Evolutionary conservation across 2,329 filamentous ascomycete genomes (phyloP).

Genomic region (Aspergillus ibericus): DNA sequence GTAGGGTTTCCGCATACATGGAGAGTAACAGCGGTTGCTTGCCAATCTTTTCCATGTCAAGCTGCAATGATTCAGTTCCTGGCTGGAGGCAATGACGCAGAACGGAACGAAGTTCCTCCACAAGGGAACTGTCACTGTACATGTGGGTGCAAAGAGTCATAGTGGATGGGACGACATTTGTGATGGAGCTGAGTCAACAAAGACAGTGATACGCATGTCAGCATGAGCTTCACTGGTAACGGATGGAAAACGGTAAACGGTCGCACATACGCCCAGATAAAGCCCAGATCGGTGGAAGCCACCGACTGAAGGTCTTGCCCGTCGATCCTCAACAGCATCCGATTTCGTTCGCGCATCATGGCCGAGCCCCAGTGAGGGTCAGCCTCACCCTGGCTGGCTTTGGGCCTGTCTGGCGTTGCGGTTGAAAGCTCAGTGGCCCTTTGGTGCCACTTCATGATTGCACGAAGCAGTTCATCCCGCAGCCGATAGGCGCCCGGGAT

Average conservation of each 20-base stretch:
- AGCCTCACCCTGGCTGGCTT: neutral
- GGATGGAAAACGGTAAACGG: too few relatives aligned
- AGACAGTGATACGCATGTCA: neutral
- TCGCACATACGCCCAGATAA: slow-evolving; percentile 2
- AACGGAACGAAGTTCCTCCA: neutral
- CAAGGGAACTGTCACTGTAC: neutral
- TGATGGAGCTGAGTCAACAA: neutral
- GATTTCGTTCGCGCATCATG: slow-evolving; percentile 6
- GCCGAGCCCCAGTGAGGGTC: slow-evolving; percentile 3
- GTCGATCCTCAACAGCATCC: neutral
- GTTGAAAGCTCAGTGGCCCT: neutral
- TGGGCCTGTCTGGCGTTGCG: neutral
- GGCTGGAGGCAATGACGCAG: neutral
- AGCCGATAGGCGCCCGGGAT: neutral
- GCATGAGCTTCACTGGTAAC: neutral
- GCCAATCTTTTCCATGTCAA: neutral
- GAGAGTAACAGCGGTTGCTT: neutral
- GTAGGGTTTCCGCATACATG: slow-evolving; percentile 3
- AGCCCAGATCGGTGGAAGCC: slow-evolving; percentile 1
- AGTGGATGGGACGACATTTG: neutral
- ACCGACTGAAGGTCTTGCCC: neutral
- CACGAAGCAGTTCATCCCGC: neutral
- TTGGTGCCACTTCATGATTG: neutral
- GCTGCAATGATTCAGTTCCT: neutral
- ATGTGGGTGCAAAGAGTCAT: slow-evolving; percentile 2